phyloP scores from a whole-genome alignment of 768 basidiomycete species.

The Coprinellus micaceus region DNA sequence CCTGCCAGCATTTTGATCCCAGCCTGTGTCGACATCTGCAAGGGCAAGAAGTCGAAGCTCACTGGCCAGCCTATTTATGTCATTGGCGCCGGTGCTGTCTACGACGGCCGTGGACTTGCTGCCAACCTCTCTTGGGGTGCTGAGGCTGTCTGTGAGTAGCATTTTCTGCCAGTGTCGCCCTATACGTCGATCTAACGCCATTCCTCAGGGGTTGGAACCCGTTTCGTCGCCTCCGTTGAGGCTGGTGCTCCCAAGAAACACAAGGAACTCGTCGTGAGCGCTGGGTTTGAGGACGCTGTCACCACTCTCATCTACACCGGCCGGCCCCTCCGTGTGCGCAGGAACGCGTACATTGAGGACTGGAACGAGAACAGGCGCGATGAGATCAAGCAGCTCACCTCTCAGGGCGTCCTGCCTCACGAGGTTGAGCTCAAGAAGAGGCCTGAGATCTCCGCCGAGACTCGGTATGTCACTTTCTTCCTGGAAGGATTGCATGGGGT shows the following conservation, averaged over 20 bases:
- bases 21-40: conserved; percentile 82
- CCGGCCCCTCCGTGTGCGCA: conserved; percentile 80
- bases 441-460: conserved; percentile 71
- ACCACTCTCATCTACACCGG: conserved; percentile 90
- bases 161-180: background rate
- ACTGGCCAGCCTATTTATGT: conserved; percentile 85
- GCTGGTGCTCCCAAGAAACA: conserved; percentile 81
- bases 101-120: conserved; percentile 82
- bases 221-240: conserved; percentile 81
- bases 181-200: background rate
- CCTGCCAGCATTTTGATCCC: conserved; percentile 86
- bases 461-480: conserved; percentile 28
- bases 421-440: conserved; percentile 70
- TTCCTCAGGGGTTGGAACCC: conserved; percentile 67
- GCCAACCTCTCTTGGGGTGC: conserved; percentile 90
- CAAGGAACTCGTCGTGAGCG: conserved; percentile 71
- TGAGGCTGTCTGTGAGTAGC: conserved; percentile 73
- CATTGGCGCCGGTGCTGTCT: conserved; percentile 88
- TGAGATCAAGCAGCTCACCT: conserved; percentile 81
- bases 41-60: conserved; percentile 71
- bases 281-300: conserved; percentile 73
- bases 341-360: conserved; percentile 80
- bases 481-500: background rate
- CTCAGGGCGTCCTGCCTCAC: conserved; percentile 78
- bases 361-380: conserved; percentile 74